These are phyloP conservation scores for Flaveria sonorensis DNA, from an alignment of 129 eudicot genomes.

Conservation along the genomic window DNA sequence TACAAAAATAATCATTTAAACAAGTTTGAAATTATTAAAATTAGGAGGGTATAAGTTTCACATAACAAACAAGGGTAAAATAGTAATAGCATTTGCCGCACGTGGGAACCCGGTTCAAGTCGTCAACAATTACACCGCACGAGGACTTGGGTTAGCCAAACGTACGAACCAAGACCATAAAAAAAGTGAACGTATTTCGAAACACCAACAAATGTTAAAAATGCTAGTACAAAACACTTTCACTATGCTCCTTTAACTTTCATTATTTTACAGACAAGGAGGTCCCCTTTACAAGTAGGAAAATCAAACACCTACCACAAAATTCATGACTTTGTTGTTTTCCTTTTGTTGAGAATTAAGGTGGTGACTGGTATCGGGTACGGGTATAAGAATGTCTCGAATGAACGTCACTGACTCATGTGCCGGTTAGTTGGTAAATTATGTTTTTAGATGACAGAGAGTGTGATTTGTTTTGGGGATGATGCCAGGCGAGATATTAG, in stretches of 20 bases:
- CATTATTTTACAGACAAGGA: neutral
- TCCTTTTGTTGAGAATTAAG: neutral
- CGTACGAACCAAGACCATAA: constrained; percentile 38
- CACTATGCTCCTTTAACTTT: constrained; percentile 17
- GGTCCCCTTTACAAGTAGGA: neutral
- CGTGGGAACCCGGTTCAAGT: constrained; percentile 43
- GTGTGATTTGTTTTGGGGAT: too few species aligned
- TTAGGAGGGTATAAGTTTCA: too few species aligned
- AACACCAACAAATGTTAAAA: constrained; percentile 29
- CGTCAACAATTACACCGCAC: constrained; percentile 39
- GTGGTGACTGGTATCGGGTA: too few species aligned
- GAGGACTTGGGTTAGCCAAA: constrained; percentile 35
- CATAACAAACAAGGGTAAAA: constrained; percentile 5
- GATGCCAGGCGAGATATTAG: too few species aligned
- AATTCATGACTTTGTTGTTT: neutral
- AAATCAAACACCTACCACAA: constrained; percentile 17
- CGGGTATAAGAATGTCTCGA: too few species aligned
- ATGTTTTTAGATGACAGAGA: too few species aligned
- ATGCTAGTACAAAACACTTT: neutral
- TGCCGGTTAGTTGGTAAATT: too few species aligned
- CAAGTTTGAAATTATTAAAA: too few species aligned
- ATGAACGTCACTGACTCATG: too few species aligned
- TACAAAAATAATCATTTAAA: too few species aligned
- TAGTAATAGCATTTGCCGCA: constrained; percentile 16
- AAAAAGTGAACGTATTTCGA: constrained; percentile 37